phyloP scores from a whole-genome alignment of 441 rosid species.

The Monsonia emarginata region DNA sequence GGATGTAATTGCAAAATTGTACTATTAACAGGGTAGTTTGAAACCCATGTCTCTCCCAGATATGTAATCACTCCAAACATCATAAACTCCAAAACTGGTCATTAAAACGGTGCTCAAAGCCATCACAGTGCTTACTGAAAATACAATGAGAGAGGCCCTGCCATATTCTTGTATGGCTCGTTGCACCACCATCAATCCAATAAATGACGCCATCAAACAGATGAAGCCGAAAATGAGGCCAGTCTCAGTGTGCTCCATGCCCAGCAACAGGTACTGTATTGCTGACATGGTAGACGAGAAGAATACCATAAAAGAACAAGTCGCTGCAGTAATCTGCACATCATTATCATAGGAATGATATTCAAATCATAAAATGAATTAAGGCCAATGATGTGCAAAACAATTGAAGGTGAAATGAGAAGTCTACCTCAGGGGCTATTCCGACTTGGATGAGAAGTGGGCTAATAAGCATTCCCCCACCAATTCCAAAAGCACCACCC shows the following conservation, averaged over 20 bases:
- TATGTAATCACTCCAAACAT: slow-evolving; percentile 51
- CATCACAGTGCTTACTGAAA: slow-evolving; percentile 72
- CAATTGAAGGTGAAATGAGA: background rate
- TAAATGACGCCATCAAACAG: slow-evolving; percentile 50
- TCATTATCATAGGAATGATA: background rate
- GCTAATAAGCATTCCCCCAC: slow-evolving; percentile 89
- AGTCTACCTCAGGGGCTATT: slow-evolving; percentile 59
- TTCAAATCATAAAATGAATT: too few relatives aligned
- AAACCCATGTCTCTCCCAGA: slow-evolving; percentile 75
- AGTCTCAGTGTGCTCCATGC: slow-evolving; percentile 49
- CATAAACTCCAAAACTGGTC: slow-evolving; percentile 61
- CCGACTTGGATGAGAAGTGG: slow-evolving; percentile 85
- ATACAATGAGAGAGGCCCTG: slow-evolving; percentile 79
- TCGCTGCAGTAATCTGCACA: slow-evolving; percentile 69
- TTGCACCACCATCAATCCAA: slow-evolving; percentile 62
- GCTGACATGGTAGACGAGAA: slow-evolving; percentile 90
- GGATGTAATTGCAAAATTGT: slow-evolving; percentile 5
- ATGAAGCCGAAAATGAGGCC: slow-evolving; percentile 33
- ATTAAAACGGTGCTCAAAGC: slow-evolving; percentile 57
- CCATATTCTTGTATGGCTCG: slow-evolving; percentile 46
- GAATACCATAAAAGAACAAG: slow-evolving; percentile 87
- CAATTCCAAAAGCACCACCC: slow-evolving; percentile 84
- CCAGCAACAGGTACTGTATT: slow-evolving; percentile 55
- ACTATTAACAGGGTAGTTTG: slow-evolving; percentile 56
- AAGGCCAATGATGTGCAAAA: background rate